A percentile compares a stretch with the other conserved stretches of the same genome.
phyloP scores from a whole-genome alignment of 225 moss, liverwort and hornwort species.

The Thuidium tamariscinum region DNA sequence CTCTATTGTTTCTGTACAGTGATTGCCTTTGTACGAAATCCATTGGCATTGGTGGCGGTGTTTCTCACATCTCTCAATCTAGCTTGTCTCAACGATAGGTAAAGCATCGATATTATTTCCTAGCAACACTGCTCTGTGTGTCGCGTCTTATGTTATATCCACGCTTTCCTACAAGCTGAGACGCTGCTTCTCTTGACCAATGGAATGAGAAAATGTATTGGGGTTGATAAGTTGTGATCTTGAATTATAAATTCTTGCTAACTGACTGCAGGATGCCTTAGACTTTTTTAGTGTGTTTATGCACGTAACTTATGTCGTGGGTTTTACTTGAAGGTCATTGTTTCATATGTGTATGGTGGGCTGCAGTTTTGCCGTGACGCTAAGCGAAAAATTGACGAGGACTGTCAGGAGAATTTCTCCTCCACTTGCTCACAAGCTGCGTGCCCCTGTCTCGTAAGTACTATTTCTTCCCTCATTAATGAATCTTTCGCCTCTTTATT shows the following conservation, averaged over 20 bases:
- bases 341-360: background rate
- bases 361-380: slow-evolving; percentile 56
- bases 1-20: slow-evolving; percentile 17
- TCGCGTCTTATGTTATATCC: background rate
- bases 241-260: background rate
- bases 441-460: slow-evolving; percentile 45
- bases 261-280: background rate
- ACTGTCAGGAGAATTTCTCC: slow-evolving; percentile 57
- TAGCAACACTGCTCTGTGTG: background rate
- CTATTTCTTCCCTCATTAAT: background rate
- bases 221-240: background rate
- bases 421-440: slow-evolving; percentile 58
- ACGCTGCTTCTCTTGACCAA: background rate
- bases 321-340: background rate
- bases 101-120: background rate
- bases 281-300: background rate
- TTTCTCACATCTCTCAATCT: slow-evolving; percentile 40
- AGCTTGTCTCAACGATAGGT: slow-evolving; percentile 69
- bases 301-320: background rate
- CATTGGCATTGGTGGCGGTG: slow-evolving; percentile 55
- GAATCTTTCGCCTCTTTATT: background rate
- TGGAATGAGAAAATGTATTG: background rate
- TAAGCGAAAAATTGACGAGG: slow-evolving; percentile 66
- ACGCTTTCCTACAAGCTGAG: background rate
- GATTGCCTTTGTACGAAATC: slow-evolving; percentile 56